Evolutionary conservation across 371 early-diverging fungal species (phyloP).

Genomic region (Haplosporangium sp.): DNA sequence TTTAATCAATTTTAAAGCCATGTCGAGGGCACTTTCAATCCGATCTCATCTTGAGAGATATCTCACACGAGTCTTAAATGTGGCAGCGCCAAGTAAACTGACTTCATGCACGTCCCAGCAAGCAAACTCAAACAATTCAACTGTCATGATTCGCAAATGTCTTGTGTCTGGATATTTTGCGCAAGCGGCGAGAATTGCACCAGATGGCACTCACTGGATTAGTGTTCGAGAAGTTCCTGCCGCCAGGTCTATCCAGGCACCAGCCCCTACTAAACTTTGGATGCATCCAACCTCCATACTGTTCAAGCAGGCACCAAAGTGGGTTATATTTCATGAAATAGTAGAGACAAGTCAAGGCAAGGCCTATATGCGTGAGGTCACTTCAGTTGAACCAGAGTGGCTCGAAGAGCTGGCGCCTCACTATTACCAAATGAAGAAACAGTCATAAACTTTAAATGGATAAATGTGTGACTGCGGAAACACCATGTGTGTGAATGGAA

Average conservation of each 20-base stretch:
- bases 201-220: constrained; percentile 76
- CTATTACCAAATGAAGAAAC: constrained; percentile 56
- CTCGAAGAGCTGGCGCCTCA: constrained; percentile 78
- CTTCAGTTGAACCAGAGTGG: constrained; percentile 85
- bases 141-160: constrained; percentile 72
- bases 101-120: constrained; percentile 59
- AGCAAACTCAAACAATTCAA: constrained; percentile 41
- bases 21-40: constrained; percentile 76
- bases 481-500: no score
- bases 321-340: constrained; percentile 86
- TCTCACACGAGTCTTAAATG: constrained; percentile 55
- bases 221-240: constrained; percentile 25
- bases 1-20: constrained; percentile 77
- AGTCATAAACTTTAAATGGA: background rate
- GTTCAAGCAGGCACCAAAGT: constrained; percentile 79
- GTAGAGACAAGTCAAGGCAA: constrained; percentile 75
- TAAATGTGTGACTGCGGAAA: background rate
- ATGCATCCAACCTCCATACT: constrained; percentile 85
- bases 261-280: constrained; percentile 47
- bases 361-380: constrained; percentile 81
- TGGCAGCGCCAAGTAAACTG: constrained; percentile 42
- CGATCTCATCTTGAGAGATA: constrained; percentile 79
- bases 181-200: constrained; percentile 78
- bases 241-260: background rate
- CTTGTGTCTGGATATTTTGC: constrained; percentile 82